Evolutionary conservation across 2,329 filamentous ascomycete genomes (phyloP), one percentile per base, ranked within the genome.

Genomic region (Stagonosporopsis tanaceti): DNA sequence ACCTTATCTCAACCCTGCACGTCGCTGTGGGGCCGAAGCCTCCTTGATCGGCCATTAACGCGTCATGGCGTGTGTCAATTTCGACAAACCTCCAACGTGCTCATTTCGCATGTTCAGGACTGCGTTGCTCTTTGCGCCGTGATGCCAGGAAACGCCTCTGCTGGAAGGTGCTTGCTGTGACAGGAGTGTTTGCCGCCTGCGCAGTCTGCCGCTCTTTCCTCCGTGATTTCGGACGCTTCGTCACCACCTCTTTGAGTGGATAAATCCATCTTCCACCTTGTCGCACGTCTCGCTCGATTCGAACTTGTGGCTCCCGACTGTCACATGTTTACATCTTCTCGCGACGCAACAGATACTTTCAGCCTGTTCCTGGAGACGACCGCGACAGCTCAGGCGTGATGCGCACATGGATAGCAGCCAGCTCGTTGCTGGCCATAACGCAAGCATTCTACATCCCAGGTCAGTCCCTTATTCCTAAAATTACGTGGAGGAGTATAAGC

Each of bases 401-500:
- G 67, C 63, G 64, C 59, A 53, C 62, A 41, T 55, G 62, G 28
- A 50, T 63, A 22, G 52, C 61, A 50, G 51, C 58, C 39, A 66
- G 62, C 63, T 59, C 57, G 11, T 46, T 71, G 22, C 45, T 68
- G 22, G 56, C 82, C 30, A 79, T 81, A 56, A 79, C 80, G 17
- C 80, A 87, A 50, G 90, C 89, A 35, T 96, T 96, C 76, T 96
- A 96, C 76, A 90, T 96, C 67, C 92, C 92, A 68, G 92, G 92
- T 46, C 42, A 51, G 53, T 15, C 15, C 8, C 11, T 8, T 8
- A 34, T n/a, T 5, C 14, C 3, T 34, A 7, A n/a, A 3, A 15
- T 15, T 22, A 28, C 1, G 6, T 12, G n/a, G n/a, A 34, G 14
- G 17, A n/a, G 41, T 39, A 45, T 34, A 51, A 28, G 39, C 11